These are phyloP conservation scores for Rubia tinctorum DNA, from an alignment of 305 asterid genomes.

Conservation along the genomic window DNA sequence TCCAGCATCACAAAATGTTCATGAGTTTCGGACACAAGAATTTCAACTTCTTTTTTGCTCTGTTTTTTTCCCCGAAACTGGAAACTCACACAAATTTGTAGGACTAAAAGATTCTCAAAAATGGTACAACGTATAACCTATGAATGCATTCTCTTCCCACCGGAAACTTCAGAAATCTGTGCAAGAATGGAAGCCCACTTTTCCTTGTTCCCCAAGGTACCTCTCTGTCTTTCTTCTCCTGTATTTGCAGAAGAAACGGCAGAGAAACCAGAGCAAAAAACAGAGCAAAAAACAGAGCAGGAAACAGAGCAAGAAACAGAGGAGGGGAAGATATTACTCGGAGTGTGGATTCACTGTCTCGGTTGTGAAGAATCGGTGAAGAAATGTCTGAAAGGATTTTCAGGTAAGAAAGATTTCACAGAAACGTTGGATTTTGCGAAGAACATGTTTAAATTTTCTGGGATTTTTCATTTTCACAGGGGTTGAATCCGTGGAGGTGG, in stretches of 20 bases:
- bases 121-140: not conserved
- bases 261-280: not conserved
- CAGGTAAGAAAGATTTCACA: conserved; percentile 31
- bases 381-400: conserved; percentile 39
- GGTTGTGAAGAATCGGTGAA: conserved; percentile 49
- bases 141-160: not conserved
- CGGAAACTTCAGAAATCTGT: too few relatives aligned
- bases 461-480: conserved; percentile 26
- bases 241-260: not conserved
- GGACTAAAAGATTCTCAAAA: not conserved
- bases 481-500: conserved; percentile 51
- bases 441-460: not conserved
- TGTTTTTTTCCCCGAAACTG: not conserved
- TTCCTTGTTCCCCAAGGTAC: not conserved
- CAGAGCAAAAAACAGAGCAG: not conserved
- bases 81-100: not conserved
- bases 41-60: not conserved
- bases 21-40: not conserved
- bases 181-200: not conserved
- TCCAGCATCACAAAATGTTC: not conserved
- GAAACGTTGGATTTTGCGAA: not conserved
- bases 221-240: not conserved
- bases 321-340: conserved; percentile 41
- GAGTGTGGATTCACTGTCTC: conserved; percentile 57
- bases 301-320: conserved; percentile 8